Evolutionary conservation across 1,284 basidiomycete genomes (phyloP).

Genomic region (Marasmius tenuissimus): DNA sequence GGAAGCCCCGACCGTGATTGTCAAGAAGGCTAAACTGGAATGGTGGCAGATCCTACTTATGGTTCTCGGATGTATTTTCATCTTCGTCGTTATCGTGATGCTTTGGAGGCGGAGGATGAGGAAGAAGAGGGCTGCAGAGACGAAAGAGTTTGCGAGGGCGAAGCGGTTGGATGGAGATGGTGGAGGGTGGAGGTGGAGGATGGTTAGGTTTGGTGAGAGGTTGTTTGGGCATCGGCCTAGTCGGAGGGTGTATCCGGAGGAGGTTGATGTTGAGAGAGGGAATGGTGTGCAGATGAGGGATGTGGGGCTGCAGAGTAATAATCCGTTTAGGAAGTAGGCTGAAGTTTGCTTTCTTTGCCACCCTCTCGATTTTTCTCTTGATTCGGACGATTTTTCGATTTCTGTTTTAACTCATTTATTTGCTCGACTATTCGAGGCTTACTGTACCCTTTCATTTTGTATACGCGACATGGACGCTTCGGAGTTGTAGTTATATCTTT

Average conservation of each 20-base stretch:
- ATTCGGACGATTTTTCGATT: too few species aligned
- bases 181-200: constrained; percentile 50
- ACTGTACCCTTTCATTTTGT: too few species aligned
- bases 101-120: constrained; percentile 69
- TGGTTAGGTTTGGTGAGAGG: constrained; percentile 55
- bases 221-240: constrained; percentile 51
- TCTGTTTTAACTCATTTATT: too few species aligned
- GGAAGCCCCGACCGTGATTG: constrained; percentile 39
- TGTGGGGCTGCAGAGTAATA: too few species aligned
- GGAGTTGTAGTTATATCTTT: too few species aligned
- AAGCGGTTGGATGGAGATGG: constrained; percentile 50
- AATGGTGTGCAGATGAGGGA: too few species aligned
- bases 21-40: constrained; percentile 38
- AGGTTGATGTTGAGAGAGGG: too few species aligned
- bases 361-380: too few species aligned
- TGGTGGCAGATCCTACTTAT: constrained; percentile 87
- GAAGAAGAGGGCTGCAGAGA: constrained; percentile 63
- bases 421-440: too few species aligned
- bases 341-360: too few species aligned
- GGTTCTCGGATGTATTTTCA: constrained; percentile 75
- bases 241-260: constrained; percentile 18
- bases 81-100: constrained; percentile 65
- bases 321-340: too few species aligned
- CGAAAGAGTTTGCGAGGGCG: constrained; percentile 60
- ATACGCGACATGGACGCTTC: too few species aligned